A percentile compares a stretch with the other conserved stretches of the same genome.
Evolutionary conservation across 345 rosid species (phyloP).

Genomic region (Brassica juncea): DNA sequence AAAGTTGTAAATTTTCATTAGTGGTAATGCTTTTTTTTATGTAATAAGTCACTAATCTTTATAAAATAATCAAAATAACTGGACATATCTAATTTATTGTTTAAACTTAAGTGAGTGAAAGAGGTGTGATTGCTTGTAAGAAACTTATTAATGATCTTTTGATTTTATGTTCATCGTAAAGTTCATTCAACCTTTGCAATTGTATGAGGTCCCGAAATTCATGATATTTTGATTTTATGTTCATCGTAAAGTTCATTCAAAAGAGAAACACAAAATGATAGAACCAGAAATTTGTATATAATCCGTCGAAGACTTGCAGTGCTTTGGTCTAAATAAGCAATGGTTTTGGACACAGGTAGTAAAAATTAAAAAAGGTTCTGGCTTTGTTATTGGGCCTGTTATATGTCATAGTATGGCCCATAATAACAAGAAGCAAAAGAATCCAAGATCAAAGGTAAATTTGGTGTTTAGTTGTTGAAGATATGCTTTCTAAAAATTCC

Average conservation of each 20-base stretch:
- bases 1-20: neutral
- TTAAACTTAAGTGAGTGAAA: too few relatives aligned
- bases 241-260: neutral
- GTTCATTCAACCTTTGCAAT: neutral
- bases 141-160: neutral
- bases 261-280: neutral
- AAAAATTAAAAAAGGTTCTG: neutral
- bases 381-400: neutral
- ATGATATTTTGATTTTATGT: too few relatives aligned
- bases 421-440: neutral
- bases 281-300: neutral
- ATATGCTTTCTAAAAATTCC: neutral
- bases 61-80: neutral
- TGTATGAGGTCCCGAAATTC: neutral
- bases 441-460: neutral
- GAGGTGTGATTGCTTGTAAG: too few relatives aligned
- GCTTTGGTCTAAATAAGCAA: neutral
- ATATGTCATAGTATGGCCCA: neutral
- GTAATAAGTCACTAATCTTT: neutral
- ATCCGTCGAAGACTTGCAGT: neutral
- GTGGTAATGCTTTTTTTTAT: neutral
- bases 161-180: neutral
- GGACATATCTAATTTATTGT: too few relatives aligned
- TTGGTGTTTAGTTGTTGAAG: neutral
- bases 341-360: neutral